phyloP scores from a whole-genome alignment of 2,329 filamentous ascomycete genomes.

The Diaporthe vexans region DNA sequence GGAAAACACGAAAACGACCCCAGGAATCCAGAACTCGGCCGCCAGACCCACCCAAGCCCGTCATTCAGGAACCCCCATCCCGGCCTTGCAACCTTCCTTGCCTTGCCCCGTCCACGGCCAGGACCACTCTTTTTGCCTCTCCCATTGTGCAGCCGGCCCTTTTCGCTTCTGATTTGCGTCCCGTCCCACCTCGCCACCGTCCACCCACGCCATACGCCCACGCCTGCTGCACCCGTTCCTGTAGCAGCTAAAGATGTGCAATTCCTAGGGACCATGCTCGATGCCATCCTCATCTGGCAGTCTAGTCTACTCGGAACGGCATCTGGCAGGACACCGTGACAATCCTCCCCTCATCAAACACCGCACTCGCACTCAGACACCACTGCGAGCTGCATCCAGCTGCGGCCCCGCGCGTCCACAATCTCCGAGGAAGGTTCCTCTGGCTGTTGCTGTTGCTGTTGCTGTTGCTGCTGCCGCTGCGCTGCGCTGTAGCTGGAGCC shows the following conservation, averaged over 20 bases:
- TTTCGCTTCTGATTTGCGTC: constrained; percentile 29
- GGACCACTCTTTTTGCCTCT: constrained; percentile 35
- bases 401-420: background rate
- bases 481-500: background rate
- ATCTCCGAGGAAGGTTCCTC: background rate
- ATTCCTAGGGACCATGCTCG: constrained; percentile 7
- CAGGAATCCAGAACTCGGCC: constrained; percentile 11
- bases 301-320: background rate
- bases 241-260: constrained; percentile 22
- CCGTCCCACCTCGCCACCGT: constrained; percentile 25
- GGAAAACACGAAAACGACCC: constrained; percentile 3
- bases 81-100: constrained; percentile 17
- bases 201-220: background rate
- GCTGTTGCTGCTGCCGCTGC: no score
- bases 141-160: constrained; percentile 23
- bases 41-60: constrained; percentile 25
- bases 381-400: background rate
- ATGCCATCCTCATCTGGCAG: constrained; percentile 20
- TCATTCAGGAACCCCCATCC: constrained; percentile 28
- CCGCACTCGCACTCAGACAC: background rate
- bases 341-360: background rate
- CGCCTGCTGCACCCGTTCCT: background rate
- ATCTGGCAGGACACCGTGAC: constrained; percentile 9
- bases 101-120: constrained; percentile 11
- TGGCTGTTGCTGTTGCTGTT: background rate